Conservation (phyloP, 192 early-diverging fungal genomes). For the Entrophospora sp. region DNA sequence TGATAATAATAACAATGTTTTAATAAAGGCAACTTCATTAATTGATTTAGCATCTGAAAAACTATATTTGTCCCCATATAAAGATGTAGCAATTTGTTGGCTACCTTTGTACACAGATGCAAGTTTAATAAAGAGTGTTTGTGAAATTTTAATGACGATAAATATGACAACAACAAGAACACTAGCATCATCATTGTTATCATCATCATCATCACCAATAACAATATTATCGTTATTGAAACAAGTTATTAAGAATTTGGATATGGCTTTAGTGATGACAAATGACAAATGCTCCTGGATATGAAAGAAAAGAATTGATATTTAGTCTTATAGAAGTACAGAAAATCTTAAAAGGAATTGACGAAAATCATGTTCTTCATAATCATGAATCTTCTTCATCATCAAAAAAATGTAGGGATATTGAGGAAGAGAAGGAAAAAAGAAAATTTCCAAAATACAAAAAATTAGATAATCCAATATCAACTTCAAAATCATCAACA, state of each 20-base stretch:
- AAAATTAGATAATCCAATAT: neutral
- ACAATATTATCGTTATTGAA: too few relatives aligned
- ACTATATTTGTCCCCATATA: slow-evolving; percentile 35
- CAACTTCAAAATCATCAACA: slow-evolving; percentile 22
- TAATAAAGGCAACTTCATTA: slow-evolving; percentile 16
- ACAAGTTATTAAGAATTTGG: slow-evolving; percentile 35
- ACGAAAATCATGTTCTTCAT: neutral
- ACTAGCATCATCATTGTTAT: too few relatives aligned
- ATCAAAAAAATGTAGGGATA: slow-evolving; percentile 18
- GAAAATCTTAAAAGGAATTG: slow-evolving; percentile 6
- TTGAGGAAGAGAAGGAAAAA: neutral
- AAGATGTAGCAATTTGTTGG: slow-evolving; percentile 43
- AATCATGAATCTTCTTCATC: neutral
- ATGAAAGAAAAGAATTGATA: slow-evolving; percentile 21
- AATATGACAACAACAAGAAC: neutral
- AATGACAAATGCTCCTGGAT: slow-evolving; percentile 36
- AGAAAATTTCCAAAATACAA: slow-evolving; percentile 6
- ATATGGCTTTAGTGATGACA: slow-evolving; percentile 47
- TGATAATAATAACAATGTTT: neutral
- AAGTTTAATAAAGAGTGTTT: slow-evolving; percentile 28
- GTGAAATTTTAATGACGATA: slow-evolving; percentile 20
- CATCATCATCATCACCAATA: too few relatives aligned
- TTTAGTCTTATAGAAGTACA: slow-evolving; percentile 23
- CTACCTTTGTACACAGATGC: slow-evolving; percentile 41
- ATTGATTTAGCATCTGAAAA: slow-evolving; percentile 30